A percentile compares a stretch with the other conserved stretches of the same genome.
These are phyloP conservation scores for Aegilops bicornis DNA, from an alignment of 176 grass and related monocot species.

Conservation along the genomic window DNA sequence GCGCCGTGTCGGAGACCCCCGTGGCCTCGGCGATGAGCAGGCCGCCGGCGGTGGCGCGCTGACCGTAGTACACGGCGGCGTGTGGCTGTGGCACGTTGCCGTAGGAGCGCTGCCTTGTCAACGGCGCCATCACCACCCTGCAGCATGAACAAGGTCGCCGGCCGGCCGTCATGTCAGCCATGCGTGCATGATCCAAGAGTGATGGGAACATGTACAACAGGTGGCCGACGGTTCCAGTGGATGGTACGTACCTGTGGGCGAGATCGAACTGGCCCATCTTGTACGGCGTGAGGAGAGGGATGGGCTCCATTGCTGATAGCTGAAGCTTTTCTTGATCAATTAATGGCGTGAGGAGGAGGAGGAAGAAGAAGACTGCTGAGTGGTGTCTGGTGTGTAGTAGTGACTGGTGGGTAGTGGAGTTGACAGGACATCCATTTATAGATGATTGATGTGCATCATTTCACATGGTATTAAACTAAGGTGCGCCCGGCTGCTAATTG, in stretches of 20 bases:
- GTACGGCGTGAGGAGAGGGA: neutral
- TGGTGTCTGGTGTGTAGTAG: neutral
- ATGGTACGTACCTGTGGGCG: neutral
- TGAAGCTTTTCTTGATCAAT: too few species aligned
- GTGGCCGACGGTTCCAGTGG: too few species aligned
- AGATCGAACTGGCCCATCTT: neutral
- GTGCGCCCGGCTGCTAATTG: too few species aligned
- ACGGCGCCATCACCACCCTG: neutral
- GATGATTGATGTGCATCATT: neutral
- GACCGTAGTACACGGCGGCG: conserved; percentile 46
- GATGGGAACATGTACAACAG: too few species aligned
- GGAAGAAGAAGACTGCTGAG: neutral
- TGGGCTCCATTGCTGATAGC: neutral
- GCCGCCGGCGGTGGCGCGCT: neutral
- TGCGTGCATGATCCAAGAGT: neutral
- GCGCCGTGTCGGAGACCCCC: neutral
- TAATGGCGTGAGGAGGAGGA: neutral
- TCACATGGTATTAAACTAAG: too few species aligned
- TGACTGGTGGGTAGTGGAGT: neutral
- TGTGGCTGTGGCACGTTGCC: conserved; percentile 48
- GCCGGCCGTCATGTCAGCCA: neutral
- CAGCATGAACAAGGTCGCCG: neutral
- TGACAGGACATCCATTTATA: neutral
- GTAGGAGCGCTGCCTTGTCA: neutral
- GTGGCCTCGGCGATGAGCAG: conserved; percentile 36